These are phyloP conservation scores for Melanogaster broomeanus DNA, from an alignment of 768 basidiomycete genomes.

Conservation along the genomic window DNA sequence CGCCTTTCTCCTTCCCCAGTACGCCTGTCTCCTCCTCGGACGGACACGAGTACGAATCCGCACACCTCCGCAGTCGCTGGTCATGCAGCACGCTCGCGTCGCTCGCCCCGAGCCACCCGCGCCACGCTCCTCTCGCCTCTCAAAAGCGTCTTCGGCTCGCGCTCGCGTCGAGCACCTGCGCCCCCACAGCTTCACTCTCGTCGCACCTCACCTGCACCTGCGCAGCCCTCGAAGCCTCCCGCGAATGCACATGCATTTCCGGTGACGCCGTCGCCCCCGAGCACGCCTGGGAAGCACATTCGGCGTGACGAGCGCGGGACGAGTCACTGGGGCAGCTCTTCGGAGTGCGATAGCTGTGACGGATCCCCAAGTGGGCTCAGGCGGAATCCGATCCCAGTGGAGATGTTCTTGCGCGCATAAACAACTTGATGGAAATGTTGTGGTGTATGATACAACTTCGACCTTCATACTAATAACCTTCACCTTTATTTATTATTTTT, in stretches of 20 bases:
- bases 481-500: neutral
- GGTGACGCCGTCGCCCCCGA: conserved; percentile 12
- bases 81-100: conserved; percentile 58
- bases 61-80: conserved; percentile 63
- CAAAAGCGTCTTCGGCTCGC: conserved; percentile 38
- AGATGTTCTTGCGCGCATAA: conserved; percentile 51
- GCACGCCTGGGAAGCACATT: conserved; percentile 10
- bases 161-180: conserved; percentile 9
- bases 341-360: conserved; percentile 41
- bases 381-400: conserved; percentile 64
- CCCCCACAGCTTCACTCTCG: neutral
- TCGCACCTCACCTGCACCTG: conserved; percentile 4
- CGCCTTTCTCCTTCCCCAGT: conserved; percentile 11
- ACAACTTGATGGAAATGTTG: neutral
- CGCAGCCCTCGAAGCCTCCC: conserved; percentile 1
- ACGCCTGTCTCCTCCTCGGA: conserved; percentile 13
- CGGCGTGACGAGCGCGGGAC: conserved; percentile 26
- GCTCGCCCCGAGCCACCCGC: conserved; percentile 23
- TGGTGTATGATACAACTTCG: conserved; percentile 12
- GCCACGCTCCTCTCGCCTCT: conserved; percentile 34
- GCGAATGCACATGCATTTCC: conserved; percentile 3
- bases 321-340: conserved; percentile 34
- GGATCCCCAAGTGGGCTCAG: conserved; percentile 41
- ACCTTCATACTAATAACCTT: conserved; percentile 16
- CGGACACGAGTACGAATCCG: conserved; percentile 17